These are phyloP conservation scores for Trypanosoma congolense DNA, from an alignment of 208 protist species.

Conservation along the genomic window DNA sequence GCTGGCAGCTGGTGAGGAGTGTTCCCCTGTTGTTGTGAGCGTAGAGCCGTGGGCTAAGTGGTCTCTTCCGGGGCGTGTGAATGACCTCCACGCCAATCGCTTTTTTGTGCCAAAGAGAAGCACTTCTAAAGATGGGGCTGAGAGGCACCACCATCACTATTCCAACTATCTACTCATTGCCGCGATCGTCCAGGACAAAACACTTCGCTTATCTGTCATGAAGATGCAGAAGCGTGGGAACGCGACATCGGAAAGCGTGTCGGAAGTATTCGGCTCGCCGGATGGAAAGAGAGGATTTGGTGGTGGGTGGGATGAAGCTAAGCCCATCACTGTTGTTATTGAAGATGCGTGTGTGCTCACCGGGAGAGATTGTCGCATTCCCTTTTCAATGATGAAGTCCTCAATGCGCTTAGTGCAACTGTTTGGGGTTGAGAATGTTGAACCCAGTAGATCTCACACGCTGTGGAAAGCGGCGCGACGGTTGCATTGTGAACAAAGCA, in stretches of 20 bases:
- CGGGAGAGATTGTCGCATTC: constrained; percentile 37
- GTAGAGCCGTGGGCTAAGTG: constrained; percentile 47
- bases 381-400: constrained; percentile 63
- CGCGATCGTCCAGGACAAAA: constrained; percentile 72
- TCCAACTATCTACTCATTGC: constrained; percentile 54
- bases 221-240: constrained; percentile 26
- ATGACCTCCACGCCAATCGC: constrained; percentile 68
- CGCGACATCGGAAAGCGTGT: neutral
- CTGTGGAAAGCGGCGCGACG: constrained; percentile 19
- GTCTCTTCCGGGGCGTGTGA: constrained; percentile 59
- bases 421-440: constrained; percentile 59
- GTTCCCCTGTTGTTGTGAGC: constrained; percentile 8
- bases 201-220: constrained; percentile 48
- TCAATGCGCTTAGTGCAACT: constrained; percentile 76
- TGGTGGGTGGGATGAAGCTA: neutral
- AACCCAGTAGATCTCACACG: constrained; percentile 5
- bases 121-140: neutral
- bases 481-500: constrained; percentile 15
- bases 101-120: constrained; percentile 39
- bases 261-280: neutral
- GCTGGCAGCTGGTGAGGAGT: neutral
- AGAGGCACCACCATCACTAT: neutral
- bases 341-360: constrained; percentile 30
- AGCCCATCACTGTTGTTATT: constrained; percentile 1
- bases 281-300: neutral